Conservation (phyloP, 2,329 filamentous ascomycete genomes). For the Aspergillus viridinutans region DNA sequence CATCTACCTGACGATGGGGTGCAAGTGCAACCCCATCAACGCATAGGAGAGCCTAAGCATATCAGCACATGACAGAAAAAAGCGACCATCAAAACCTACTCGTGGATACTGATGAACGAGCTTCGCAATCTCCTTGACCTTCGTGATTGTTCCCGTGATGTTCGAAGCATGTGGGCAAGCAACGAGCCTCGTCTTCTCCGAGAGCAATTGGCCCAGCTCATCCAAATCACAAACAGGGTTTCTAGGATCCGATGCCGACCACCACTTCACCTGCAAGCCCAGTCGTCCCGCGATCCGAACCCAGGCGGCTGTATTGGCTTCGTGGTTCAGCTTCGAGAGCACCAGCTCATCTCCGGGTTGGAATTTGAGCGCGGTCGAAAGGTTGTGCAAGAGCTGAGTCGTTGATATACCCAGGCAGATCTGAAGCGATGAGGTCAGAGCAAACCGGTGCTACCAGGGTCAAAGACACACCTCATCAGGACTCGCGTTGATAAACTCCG, state of each 20-base stretch:
- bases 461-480: conserved; percentile 55
- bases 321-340: conserved; percentile 69
- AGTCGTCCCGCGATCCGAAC: conserved; percentile 60
- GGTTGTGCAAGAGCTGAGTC: conserved; percentile 71
- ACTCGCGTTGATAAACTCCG: conserved; percentile 65
- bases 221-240: conserved; percentile 58
- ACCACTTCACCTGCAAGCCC: conserved; percentile 65
- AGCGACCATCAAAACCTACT: conserved; percentile 5
- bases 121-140: conserved; percentile 33
- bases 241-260: conserved; percentile 49
- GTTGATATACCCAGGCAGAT: conserved; percentile 62
- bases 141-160: conserved; percentile 66
- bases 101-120: conserved; percentile 43
- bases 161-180: conserved; percentile 71
- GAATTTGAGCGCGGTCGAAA: conserved; percentile 55
- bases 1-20: conserved; percentile 67
- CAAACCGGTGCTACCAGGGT: no score
- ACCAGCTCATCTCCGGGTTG: conserved; percentile 62
- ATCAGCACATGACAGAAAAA: not conserved
- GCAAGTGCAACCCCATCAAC: conserved; percentile 76
- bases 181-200: conserved; percentile 63
- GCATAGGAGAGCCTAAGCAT: conserved; percentile 53
- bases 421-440: conserved; percentile 4
- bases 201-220: conserved; percentile 57
- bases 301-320: conserved; percentile 74